Evolutionary conservation across 73 alveolate species (phyloP).

Genomic region (Loxodes magnus): DNA sequence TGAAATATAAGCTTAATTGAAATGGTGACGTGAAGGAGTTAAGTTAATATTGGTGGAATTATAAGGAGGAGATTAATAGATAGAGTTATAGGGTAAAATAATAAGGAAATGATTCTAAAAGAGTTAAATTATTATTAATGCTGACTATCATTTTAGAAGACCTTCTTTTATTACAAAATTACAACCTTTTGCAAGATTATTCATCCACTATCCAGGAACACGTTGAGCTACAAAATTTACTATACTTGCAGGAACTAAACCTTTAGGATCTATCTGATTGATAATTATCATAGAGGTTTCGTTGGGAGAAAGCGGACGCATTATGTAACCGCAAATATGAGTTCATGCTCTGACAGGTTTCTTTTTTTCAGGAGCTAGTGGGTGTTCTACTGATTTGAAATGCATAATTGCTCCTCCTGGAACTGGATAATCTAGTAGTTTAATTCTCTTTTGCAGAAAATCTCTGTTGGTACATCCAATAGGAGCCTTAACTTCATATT

Average conservation of each 20-base stretch:
- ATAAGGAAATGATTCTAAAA: too few relatives aligned
- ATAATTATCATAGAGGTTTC: conserved; percentile 53
- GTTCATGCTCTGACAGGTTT: conserved; percentile 79
- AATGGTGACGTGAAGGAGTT: too few relatives aligned
- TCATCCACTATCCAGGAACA: conserved; percentile 81
- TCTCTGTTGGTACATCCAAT: conserved; percentile 72
- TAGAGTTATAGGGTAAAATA: too few relatives aligned
- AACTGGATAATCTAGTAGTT: conserved; percentile 66
- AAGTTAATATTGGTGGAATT: too few relatives aligned
- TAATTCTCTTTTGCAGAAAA: conserved; percentile 72
- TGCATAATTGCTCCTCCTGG: conserved; percentile 57
- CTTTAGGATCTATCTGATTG: conserved; percentile 80
- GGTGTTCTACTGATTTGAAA: conserved; percentile 63
- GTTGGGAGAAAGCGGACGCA: conserved; percentile 50
- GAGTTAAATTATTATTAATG: too few relatives aligned
- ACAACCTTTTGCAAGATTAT: conserved; percentile 64
- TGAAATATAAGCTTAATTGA: too few relatives aligned
- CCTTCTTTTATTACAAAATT: too few relatives aligned
- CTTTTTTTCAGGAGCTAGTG: conserved; percentile 55
- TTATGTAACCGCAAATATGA: conserved; percentile 71
- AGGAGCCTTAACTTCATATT: conserved; percentile 78
- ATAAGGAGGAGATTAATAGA: too few relatives aligned
- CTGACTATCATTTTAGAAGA: too few relatives aligned
- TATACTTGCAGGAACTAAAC: conserved; percentile 61
- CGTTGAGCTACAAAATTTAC: conserved; percentile 75